Evolutionary conservation across 345 rosid genomes (phyloP), one percentile per base, ranked within the genome.

Genomic region (Populus alba): DNA sequence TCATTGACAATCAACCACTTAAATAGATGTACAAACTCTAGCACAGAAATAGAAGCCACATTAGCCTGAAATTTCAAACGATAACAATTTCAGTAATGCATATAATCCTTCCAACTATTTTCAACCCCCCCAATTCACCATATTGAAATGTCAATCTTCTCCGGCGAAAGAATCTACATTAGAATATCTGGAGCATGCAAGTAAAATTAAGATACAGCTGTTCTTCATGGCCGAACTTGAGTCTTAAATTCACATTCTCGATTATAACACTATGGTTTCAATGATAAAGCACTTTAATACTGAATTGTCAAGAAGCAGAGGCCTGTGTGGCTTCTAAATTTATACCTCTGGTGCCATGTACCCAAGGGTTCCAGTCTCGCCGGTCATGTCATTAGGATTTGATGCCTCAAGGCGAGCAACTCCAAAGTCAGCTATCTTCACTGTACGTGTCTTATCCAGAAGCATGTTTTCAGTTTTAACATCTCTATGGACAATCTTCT

Each of bases 331-430:
- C 35, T 2, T 47, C 6, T 25, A 45, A 49, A 45, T 23, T 69
- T 51, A 43, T 76, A 80, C 86, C 87, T 84, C 87, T 11, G 87
- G 87, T 38, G 87, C 87, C 84, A 84, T 84, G 76, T 84, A 84
- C 13, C 85, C 85, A 51, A 81, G 84, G 9, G 85, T 81, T 66
- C 85, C 85, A 39, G 83, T 81, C 51, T 81, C 85, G n/a, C 85
- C 85, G 23, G 87, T 84, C 87, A 84, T 84, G 74, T 84, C 85
- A 49, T 79, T 79, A 65, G 87, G 85, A 66, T 84, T 78, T 49
- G 87, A 84, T 17, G 87, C 85, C 79, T 84, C 87, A 20, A 84
- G 11, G n/a, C 87, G 81, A 63, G 87, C 87, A 39, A 84, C 87
- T 0, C 87, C 85, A 57, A 84, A 84, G 69, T 84, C 87, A 16